These are phyloP conservation scores for Zymoseptoria brevis DNA, from an alignment of 2,329 filamentous ascomycete species.

Conservation along the genomic window DNA sequence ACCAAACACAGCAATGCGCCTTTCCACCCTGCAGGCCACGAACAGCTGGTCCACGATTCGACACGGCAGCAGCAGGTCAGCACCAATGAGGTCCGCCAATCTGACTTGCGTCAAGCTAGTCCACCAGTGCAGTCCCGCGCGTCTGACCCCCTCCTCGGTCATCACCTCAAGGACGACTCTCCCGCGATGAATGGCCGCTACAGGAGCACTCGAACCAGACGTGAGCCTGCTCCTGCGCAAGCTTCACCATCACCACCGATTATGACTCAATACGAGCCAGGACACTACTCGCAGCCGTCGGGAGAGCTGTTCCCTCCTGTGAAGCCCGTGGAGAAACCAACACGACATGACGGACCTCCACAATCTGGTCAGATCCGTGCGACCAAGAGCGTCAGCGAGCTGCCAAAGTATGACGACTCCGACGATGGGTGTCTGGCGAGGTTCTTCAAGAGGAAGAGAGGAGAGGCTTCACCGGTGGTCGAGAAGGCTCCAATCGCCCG, in stretches of 20 bases:
- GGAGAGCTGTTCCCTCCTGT: constrained; percentile 27
- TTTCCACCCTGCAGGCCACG: constrained; percentile 11
- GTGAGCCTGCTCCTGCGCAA: neutral
- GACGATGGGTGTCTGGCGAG: constrained; percentile 26
- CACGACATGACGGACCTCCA: constrained; percentile 21
- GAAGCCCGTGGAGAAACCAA: constrained; percentile 12
- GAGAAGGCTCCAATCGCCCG: constrained; percentile 16
- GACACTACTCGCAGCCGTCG: constrained; percentile 6
- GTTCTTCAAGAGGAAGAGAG: constrained; percentile 29
- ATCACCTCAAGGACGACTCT: neutral
- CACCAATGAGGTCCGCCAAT: constrained; percentile 2
- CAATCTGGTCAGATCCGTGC: constrained; percentile 26
- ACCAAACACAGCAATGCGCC: constrained; percentile 14
- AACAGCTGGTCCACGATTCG: constrained; percentile 10
- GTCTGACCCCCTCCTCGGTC: constrained; percentile 1
- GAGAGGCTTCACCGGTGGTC: constrained; percentile 8
- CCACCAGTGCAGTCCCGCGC: constrained; percentile 9
- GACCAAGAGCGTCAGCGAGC: constrained; percentile 22
- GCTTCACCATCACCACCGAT: neutral
- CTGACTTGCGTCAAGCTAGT: neutral
- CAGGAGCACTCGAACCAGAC: neutral
- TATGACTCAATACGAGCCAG: neutral
- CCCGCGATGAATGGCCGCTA: neutral
- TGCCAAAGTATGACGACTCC: constrained; percentile 18
- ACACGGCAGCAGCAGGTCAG: constrained; percentile 9